Evolutionary conservation across 2,329 filamentous ascomycete genomes (phyloP), one percentile per base, ranked within the genome.

Genomic region (Fusarium verrucosum): DNA sequence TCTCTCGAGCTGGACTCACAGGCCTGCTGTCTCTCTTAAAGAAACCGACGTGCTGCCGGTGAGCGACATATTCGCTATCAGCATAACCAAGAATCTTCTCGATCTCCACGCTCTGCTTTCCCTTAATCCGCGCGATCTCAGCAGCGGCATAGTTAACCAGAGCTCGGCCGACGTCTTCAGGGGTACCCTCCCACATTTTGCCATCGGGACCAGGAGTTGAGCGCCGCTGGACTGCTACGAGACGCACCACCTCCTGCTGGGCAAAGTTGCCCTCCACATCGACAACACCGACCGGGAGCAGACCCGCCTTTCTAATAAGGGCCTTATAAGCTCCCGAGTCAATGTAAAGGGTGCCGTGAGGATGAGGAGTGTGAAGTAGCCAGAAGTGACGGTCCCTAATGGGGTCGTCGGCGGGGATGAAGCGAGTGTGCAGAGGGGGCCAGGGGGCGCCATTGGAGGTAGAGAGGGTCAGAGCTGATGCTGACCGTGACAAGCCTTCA

Each of bases 311-410:
- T 73, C 89, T 88, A 16, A 88, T 80, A 4, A 98, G 84, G 1
- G 94, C 95, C 30, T 84, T 82, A 78, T 93, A 89, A 5, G 94
- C 94, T 37, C 95, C 95, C n/a, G 87, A 81, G 80, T 99, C 95
- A 70, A 99, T 96, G 79, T 92, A 98, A 23, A 99, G 75, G 3
- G 90, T 96, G 14, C 95, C 95, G 72, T 96, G 94, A 0, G 95
- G 92, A 22, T 89, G 89, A 11, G 97, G 87, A 10, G 94, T 95
- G 77, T 99, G 92, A 0, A 98, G 84, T 44, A 99, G 89, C 95
- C 95, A 99, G 83, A 99, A 98, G 74, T 95, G 93, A 62, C 94
- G 90, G 75, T 97, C 95, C 54, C 92, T 89, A 58, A 98, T 95
- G 1, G 94, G 94, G 23, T 91, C 88, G 1, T 85, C 82, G 10